Evolutionary conservation across 2,329 filamentous ascomycete genomes (phyloP).

Genomic region (Zarea fungicola): DNA sequence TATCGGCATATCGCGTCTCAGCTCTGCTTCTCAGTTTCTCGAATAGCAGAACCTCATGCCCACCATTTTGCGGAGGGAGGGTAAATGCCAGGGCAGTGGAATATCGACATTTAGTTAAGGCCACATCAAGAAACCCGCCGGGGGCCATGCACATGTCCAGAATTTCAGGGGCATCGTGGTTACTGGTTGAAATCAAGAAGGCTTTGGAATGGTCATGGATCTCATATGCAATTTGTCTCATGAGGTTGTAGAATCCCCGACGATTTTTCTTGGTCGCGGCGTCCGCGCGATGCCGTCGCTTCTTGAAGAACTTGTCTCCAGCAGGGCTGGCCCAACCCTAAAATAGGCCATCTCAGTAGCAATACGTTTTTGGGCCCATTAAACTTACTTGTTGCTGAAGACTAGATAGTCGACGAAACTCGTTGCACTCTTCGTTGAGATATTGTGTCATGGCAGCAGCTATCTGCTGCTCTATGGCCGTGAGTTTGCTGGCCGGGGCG

Average conservation of each 20-base stretch:
- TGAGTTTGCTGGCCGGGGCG: background rate
- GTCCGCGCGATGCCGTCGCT: conserved; percentile 34
- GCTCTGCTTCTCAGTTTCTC: background rate
- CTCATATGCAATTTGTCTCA: conserved; percentile 37
- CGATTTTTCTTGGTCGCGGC: conserved; percentile 19
- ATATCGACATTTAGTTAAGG: conserved; percentile 30
- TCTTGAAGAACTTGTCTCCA: conserved; percentile 38
- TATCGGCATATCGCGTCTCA: conserved; percentile 32
- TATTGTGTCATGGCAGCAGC: background rate
- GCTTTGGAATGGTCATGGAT: conserved; percentile 31
- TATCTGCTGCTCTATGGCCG: background rate
- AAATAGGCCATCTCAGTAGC: background rate
- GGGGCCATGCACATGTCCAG: conserved; percentile 54
- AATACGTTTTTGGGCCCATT: background rate
- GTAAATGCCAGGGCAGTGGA: conserved; percentile 33
- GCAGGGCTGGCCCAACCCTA: conserved; percentile 40
- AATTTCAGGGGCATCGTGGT: conserved; percentile 21
- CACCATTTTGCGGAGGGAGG: conserved; percentile 34
- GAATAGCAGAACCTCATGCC: conserved; percentile 32
- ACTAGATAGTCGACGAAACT: background rate
- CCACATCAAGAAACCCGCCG: conserved; percentile 42
- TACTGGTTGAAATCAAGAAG: conserved; percentile 21
- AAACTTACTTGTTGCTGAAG: background rate
- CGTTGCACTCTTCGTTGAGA: background rate
- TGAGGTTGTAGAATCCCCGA: conserved; percentile 35